Evolutionary conservation across 2,329 filamentous ascomycete genomes (phyloP), one percentile per base, ranked within the genome.

Genomic region (Colletotrichum abscissum): DNA sequence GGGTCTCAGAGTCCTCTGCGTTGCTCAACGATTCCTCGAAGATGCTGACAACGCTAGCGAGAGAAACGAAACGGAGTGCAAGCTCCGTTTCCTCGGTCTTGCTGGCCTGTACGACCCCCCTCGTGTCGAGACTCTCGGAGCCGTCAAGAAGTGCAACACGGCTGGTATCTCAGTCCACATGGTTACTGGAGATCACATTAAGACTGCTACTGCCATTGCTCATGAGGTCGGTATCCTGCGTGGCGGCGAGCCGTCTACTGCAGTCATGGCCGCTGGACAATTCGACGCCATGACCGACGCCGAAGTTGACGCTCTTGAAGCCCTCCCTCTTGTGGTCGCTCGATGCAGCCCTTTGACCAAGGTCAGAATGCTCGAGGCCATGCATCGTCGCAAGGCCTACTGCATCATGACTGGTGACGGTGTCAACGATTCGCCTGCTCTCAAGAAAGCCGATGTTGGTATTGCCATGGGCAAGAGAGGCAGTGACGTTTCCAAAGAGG

Each of bases 381-480:
- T 94, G 72, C 91, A 93, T 76, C 88, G 92, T 38, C 89, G 92
- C 67, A 88, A 89, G 71, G 88, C 88, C 2, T 94, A 93, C 80
- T 92, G 90, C 76, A 92, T 92, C 76, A 94, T 94, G 91, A 94
- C 92, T 55, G 92, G 92, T 76, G 92, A 94, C 73, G 92, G 92
- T 76, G 92, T 94, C 76, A 94, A 94, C 79, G 92, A 94, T 80
- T 92, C 91, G 16, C 92, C 92, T 1, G 92, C 92, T 1, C 86
- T 94, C 30, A 93, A 93, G 80, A 89, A 91, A 76, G 91, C 92
- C 5, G 92, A 94, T 77, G 92, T 95, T 19, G 92, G 92, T 78
- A 94, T 94, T 76, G 92, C 92, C 75, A 94, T 94, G 92, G 92
- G 92, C 60, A 85, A 90, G 75, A 87, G 91, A 55, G 92, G 92